Percentiles rank a stretch among this genome's conserved stretches.
phyloP scores from a whole-genome alignment of 2,329 filamentous ascomycete genomes.

The Pseudogymnoascus pannorum region DNA sequence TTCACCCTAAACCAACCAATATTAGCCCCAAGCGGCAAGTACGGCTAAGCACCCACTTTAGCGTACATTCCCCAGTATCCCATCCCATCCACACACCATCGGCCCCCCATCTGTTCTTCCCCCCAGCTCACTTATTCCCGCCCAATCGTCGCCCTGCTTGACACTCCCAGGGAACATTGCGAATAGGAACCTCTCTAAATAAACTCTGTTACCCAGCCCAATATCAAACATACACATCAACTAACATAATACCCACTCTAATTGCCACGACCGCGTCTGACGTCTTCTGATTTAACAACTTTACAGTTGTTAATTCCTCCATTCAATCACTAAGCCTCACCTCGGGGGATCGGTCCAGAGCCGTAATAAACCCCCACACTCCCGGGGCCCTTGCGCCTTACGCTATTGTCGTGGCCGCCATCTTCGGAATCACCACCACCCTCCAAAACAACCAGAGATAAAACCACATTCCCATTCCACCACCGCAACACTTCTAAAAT shows the following conservation, averaged over 20 bases:
- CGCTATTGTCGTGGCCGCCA: conserved; percentile 1
- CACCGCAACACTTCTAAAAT: neutral
- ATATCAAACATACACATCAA: neutral
- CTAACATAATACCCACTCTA: neutral
- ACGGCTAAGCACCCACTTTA: neutral
- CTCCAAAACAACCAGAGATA: neutral
- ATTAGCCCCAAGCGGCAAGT: neutral
- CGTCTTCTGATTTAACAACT: neutral
- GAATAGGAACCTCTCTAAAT: neutral
- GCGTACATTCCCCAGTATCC: neutral
- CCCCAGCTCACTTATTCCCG: conserved; percentile 1
- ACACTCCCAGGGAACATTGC: neutral
- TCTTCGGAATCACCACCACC: neutral
- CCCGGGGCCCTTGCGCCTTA: neutral
- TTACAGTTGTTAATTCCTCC: neutral
- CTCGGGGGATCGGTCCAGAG: neutral
- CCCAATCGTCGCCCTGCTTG: neutral
- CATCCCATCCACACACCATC: neutral
- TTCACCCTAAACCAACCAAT: neutral
- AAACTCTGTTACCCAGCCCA: neutral
- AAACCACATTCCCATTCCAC: neutral
- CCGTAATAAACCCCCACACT: neutral
- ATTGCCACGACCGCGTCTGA: neutral
- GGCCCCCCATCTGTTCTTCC: neutral
- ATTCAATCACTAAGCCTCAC: neutral